Percentiles rank a stretch among this genome's conserved stretches.
Evolutionary conservation across 192 early-diverging fungal species (phyloP).

Genomic region (Cladochytrium replicatum): DNA sequence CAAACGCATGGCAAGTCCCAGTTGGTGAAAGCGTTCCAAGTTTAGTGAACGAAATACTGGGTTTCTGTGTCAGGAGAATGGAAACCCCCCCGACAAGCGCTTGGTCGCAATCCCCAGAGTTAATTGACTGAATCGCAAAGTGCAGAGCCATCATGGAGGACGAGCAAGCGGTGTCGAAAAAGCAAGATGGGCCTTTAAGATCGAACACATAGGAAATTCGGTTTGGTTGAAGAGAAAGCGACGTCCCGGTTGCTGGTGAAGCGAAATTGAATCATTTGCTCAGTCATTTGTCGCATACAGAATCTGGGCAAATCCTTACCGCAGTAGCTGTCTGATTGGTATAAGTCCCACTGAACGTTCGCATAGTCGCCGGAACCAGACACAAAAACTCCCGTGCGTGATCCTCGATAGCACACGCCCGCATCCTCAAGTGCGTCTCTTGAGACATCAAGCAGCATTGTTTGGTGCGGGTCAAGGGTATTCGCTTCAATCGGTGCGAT

Average conservation of each 20-base stretch:
- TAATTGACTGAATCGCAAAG: constrained; percentile 17
- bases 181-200: constrained; percentile 13
- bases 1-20: constrained; percentile 21
- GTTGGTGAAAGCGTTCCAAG: constrained; percentile 20
- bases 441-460: constrained; percentile 12
- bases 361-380: constrained; percentile 1
- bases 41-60: constrained; percentile 11
- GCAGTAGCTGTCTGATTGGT: constrained; percentile 2
- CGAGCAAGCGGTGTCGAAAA: constrained; percentile 27
- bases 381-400: constrained; percentile 20
- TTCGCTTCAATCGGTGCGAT: constrained; percentile 15
- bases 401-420: constrained; percentile 16
- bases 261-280: constrained; percentile 2
- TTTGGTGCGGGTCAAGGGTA: constrained; percentile 8
- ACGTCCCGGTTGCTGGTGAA: no score
- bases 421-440: constrained; percentile 19
- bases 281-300: constrained; percentile 1
- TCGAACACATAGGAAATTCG: constrained; percentile 22
- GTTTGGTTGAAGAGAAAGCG: constrained; percentile 16
- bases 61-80: constrained; percentile 7
- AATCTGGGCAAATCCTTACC: no score
- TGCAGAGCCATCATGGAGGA: constrained; percentile 19
- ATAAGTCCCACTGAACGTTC: constrained; percentile 3
- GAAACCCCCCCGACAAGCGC: constrained; percentile 19
- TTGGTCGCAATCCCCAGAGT: constrained; percentile 20